Percentiles rank a stretch among this genome's conserved stretches.
Conservation (phyloP, 2,329 filamentous ascomycete species). For the Colletotrichum eremochloae region DNA sequence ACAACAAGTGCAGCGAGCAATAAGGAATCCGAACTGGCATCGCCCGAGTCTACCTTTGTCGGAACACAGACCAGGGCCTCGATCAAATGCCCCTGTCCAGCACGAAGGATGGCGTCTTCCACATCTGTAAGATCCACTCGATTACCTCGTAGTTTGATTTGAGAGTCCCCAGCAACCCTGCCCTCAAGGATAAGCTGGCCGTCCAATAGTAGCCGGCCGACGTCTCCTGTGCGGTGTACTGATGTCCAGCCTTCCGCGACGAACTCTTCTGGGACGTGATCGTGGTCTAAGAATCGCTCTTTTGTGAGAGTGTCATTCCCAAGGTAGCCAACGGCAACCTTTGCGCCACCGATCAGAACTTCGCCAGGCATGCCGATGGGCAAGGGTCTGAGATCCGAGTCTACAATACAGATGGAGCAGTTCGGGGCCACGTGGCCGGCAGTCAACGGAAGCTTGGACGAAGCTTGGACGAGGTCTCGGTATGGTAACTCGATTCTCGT, state of each 20-base stretch:
- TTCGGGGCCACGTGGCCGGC: slow-evolving; percentile 47
- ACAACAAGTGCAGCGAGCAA: not conserved
- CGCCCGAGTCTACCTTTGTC: not conserved
- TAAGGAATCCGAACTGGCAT: not conserved
- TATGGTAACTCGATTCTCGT: slow-evolving; percentile 19
- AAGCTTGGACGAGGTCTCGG: not conserved
- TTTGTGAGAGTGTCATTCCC: not conserved
- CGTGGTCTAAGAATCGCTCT: not conserved
- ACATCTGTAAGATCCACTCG: not conserved
- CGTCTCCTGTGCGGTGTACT: not conserved
- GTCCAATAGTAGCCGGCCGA: not conserved
- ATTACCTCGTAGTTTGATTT: not conserved
- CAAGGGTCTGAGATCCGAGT: slow-evolving; percentile 51
- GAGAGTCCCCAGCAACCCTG: not conserved
- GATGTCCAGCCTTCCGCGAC: not conserved
- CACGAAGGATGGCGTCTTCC: not conserved
- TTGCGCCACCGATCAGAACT: slow-evolving; percentile 50
- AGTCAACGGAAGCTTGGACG: not conserved
- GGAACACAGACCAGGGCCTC: not conserved
- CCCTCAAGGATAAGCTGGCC: not conserved
- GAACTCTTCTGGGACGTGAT: not conserved
- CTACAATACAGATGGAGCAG: slow-evolving; percentile 58
- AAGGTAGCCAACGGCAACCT: slow-evolving; percentile 51
- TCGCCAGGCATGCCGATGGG: slow-evolving; percentile 54
- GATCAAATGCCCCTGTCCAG: not conserved